A percentile compares a stretch with the other conserved stretches of the same genome.
Evolutionary conservation across 2,329 filamentous ascomycete genomes (phyloP).

Genomic region (Akanthomyces muscarius): DNA sequence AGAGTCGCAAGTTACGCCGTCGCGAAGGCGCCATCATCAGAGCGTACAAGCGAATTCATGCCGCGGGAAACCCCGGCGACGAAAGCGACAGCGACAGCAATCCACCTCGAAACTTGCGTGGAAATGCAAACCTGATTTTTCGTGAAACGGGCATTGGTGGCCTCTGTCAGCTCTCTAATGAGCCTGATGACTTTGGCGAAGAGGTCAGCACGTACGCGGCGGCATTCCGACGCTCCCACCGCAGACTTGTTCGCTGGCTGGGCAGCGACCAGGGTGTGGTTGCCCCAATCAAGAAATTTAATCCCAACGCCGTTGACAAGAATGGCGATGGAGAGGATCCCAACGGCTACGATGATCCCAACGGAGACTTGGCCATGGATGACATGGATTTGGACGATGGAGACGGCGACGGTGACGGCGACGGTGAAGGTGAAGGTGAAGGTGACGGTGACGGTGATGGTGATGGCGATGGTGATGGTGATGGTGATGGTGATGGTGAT

Average conservation of each 20-base stretch:
- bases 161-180: slow-evolving; percentile 55
- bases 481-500: slow-evolving; percentile 19
- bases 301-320: slow-evolving; percentile 20
- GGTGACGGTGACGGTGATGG: too few relatives aligned
- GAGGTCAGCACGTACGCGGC: slow-evolving; percentile 64
- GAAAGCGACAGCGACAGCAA: slow-evolving; percentile 60
- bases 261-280: slow-evolving; percentile 46
- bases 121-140: slow-evolving; percentile 32
- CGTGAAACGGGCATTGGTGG: slow-evolving; percentile 59
- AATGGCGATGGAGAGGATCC: slow-evolving; percentile 23
- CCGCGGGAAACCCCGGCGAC: slow-evolving; percentile 51
- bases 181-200: slow-evolving; percentile 73
- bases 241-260: slow-evolving; percentile 69
- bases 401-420: slow-evolving; percentile 32
- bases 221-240: slow-evolving; percentile 57
- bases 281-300: slow-evolving; percentile 40
- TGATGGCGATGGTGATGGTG: too few relatives aligned
- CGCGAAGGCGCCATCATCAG: slow-evolving; percentile 64
- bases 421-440: slow-evolving; percentile 16
- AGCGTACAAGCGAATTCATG: slow-evolving; percentile 59
- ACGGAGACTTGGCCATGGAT: slow-evolving; percentile 40
- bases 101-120: slow-evolving; percentile 30
- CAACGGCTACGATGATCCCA: slow-evolving; percentile 31
- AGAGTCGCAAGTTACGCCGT: slow-evolving; percentile 57
- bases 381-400: slow-evolving; percentile 42